Base-by-base conservation (phyloP, 2,329 filamentous ascomycete genomes). In the Sarocladium oryzae region DNA sequence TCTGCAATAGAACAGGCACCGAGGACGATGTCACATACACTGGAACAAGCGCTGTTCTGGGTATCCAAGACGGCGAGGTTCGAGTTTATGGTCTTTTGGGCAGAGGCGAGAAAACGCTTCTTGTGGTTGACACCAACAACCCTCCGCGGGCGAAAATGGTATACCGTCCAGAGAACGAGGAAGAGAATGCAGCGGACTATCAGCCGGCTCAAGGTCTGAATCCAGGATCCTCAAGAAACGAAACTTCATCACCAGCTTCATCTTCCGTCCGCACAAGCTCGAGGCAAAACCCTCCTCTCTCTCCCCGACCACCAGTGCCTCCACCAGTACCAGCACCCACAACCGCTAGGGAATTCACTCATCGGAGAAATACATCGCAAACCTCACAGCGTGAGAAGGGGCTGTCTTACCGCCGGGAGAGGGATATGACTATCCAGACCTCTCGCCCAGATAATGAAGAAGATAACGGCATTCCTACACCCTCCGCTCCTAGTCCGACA, bases 41-140 rank as follows among this genome's bases (percentile, higher is more conserved):
- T 0, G 88, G 88, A 0, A 89, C 85, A 0, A 89, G 84, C 54
- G 77, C 82, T 0, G 83, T 91, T 0, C 65, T 91, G 21, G 81
- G 82, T 3, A 78, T 91, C 28, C 72, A 78, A 9, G 66, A 72
- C 4, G 86, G 85, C 0, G 79, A 82, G 37, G 82, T 89, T 11
- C 81, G 69, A 41, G 74, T 90, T 0, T 88, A 85, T 51, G 86
- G 86, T 0, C 68, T 88, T 0, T 69, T 89, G 3, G 86, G 86
- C 0, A 82, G 86, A n/a, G 81, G 78, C 1, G 80, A 86, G 52
- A 82, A 87, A 58, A 78, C 79, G 2, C 67, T 89, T 1, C 65
- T 91, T 4, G 71, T 89, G 0, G 79, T 89, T 0, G 84, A 90
- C 63, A 84, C 85, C 0, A 66, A 67, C 0, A 56, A 60, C 1